Percentiles rank a stretch among this genome's conserved stretches.
phyloP scores from a whole-genome alignment of 495 filamentous ascomycete species.

The Hypoxylon cercidicola region DNA sequence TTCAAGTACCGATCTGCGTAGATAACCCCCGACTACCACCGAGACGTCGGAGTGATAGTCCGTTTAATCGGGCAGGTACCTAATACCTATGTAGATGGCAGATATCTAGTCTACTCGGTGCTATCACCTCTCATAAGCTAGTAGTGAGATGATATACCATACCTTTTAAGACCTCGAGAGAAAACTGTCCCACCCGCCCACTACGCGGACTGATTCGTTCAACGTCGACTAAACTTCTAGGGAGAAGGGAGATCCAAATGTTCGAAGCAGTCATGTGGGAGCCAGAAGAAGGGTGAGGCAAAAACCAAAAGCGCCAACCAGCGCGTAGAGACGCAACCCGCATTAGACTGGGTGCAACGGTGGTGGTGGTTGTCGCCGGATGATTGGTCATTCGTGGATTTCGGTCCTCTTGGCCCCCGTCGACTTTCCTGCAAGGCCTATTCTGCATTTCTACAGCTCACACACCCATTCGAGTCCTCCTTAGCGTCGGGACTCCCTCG shows the following conservation, averaged over 20 bases:
- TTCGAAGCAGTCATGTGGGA: constrained; percentile 25
- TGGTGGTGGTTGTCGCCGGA: constrained; percentile 18
- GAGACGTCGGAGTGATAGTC: constrained; percentile 24
- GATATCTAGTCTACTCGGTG: not conserved
- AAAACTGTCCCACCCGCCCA: not conserved
- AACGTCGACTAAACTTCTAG: constrained; percentile 12
- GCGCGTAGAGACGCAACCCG: constrained; percentile 27
- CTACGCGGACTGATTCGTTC: not conserved
- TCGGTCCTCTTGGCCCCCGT: constrained; percentile 24
- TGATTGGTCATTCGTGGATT: constrained; percentile 30
- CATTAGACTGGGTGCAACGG: constrained; percentile 26
- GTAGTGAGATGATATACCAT: constrained; percentile 4
- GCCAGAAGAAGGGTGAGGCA: constrained; percentile 19
- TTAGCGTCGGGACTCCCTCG: constrained; percentile 23
- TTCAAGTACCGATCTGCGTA: constrained; percentile 22
- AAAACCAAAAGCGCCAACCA: constrained; percentile 34
- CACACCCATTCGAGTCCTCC: constrained; percentile 6
- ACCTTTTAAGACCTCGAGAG: not conserved
- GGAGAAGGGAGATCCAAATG: constrained; percentile 36
- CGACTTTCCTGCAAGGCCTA: constrained; percentile 21
- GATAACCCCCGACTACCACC: constrained; percentile 24
- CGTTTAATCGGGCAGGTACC: constrained; percentile 35
- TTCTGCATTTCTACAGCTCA: constrained; percentile 10
- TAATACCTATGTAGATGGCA: constrained; percentile 5
- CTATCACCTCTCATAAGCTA: constrained; percentile 5